These are phyloP conservation scores for Paxillus rubicundulus DNA, from an alignment of 768 basidiomycete genomes.

Conservation along the genomic window DNA sequence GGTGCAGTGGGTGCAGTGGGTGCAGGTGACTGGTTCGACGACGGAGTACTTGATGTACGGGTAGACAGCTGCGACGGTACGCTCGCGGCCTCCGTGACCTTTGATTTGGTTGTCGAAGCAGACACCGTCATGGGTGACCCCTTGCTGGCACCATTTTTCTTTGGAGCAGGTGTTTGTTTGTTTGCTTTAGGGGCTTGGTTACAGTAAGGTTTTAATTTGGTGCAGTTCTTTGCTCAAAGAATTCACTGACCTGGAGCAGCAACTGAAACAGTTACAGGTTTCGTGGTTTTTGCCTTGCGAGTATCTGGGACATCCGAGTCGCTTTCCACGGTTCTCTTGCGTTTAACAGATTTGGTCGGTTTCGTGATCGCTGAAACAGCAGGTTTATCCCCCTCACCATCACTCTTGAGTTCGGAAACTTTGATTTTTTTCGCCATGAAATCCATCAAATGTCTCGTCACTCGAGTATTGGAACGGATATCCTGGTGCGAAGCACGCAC, in stretches of 20 bases:
- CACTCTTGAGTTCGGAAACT: constrained; percentile 31
- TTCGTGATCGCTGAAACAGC: constrained; percentile 17
- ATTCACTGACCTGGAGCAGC: constrained; percentile 16
- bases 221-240: neutral
- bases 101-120: neutral
- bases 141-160: constrained; percentile 8
- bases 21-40: constrained; percentile 8
- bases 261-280: neutral
- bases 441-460: constrained; percentile 33
- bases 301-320: constrained; percentile 24
- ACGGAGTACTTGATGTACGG: constrained; percentile 19
- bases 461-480: constrained; percentile 38
- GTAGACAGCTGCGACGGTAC: constrained; percentile 2
- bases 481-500: constrained; percentile 39
- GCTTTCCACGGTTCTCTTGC: constrained; percentile 20
- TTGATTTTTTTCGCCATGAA: constrained; percentile 33
- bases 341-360: constrained; percentile 17
- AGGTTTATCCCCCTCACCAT: constrained; percentile 32
- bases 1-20: neutral
- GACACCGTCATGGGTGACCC: neutral
- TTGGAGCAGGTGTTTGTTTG: constrained; percentile 7
- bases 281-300: constrained; percentile 16
- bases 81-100: neutral
- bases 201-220: neutral
- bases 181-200: constrained; percentile 13